These are phyloP conservation scores for Malus hybrid DNA, from an alignment of 331 rosid genomes.

Conservation along the genomic window DNA sequence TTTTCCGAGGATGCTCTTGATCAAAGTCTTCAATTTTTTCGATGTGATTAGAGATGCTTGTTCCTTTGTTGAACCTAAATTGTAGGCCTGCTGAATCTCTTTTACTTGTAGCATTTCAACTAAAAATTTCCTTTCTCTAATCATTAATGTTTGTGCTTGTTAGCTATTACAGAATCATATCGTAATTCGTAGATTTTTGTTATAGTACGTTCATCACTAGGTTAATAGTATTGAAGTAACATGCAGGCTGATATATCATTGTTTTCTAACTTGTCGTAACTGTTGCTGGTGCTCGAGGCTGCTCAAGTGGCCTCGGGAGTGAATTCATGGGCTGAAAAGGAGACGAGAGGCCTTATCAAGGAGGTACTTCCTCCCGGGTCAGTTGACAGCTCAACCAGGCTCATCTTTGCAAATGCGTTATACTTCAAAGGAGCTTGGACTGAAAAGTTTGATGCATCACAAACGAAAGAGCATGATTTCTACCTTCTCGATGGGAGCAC, in stretches of 20 bases:
- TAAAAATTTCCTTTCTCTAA: no score
- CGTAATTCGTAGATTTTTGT: no score
- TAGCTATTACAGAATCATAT: neutral
- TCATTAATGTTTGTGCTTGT: neutral
- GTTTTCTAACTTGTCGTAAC: neutral
- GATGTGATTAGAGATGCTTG: no score
- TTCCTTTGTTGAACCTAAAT: no score
- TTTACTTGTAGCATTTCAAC: no score
- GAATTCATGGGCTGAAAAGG: constrained; percentile 78
- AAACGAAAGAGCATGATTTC: constrained; percentile 57
- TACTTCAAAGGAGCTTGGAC: constrained; percentile 89
- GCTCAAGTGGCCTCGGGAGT: constrained; percentile 51
- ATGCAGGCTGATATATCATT: neutral
- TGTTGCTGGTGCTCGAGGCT: constrained; percentile 28
- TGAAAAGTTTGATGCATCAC: constrained; percentile 49
- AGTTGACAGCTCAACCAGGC: constrained; percentile 52
- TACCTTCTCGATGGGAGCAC: constrained; percentile 51
- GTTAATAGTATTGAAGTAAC: neutral
- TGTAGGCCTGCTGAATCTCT: no score
- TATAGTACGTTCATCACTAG: neutral
- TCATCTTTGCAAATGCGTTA: constrained; percentile 64
- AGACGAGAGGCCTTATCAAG: constrained; percentile 75
- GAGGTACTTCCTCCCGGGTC: constrained; percentile 73
- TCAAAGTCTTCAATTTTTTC: no score
- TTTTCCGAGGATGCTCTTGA: no score